Base-by-base conservation (phyloP, 1,284 basidiomycete species). In the Neotropicomus parvogracilis region DNA sequence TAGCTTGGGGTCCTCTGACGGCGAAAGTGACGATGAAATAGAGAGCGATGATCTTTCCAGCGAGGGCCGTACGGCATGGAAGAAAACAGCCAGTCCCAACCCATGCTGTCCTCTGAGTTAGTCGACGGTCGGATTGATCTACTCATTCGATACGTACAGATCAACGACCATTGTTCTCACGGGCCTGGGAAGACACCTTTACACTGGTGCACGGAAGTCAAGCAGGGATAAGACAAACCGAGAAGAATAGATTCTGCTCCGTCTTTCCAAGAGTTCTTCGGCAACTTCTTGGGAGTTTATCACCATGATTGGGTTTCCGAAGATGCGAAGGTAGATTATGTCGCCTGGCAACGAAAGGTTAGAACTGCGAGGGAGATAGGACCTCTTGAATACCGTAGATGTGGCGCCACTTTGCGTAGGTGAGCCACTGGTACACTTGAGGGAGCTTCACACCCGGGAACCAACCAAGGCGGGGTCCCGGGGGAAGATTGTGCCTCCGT, bases 41-140 rank as follows among this genome's bases (percentile, higher is more conserved):
- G 59, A 2, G 64, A 62, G 37, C 75, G 66, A 54, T 78, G 75
- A 16, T 64, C 61, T 58, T 65, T 68, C 74, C 74, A 77, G 31
- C 57, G 58, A 10, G 49, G 47, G n/a, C 69, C 70, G 41, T 74
- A 77, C 10, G 60, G 58, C 70, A 72, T 72, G 12, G 70, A 67
- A 5, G 74, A 73, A 57, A 77, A 76, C 1, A 77, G 56, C 72
- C 73, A 77, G 51, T 72, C 65, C 68, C 71, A 76, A 7, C 75
- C 75, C 56, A 78, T 75, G 34, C 77, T 79, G 44, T 26, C 20
- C 35, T 14, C 12, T 37, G 21, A 24, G 28, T 54, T 12, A 54
- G 40, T 24, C 9, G 21, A 40, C 11, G 19, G 26, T 21, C 26
- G 16, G 21, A 37, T 24, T 28, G 28, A 24, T 11, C 13, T 21